phyloP scores from a whole-genome alignment of 345 rosid species.

The Streptanthus diversifolius region DNA sequence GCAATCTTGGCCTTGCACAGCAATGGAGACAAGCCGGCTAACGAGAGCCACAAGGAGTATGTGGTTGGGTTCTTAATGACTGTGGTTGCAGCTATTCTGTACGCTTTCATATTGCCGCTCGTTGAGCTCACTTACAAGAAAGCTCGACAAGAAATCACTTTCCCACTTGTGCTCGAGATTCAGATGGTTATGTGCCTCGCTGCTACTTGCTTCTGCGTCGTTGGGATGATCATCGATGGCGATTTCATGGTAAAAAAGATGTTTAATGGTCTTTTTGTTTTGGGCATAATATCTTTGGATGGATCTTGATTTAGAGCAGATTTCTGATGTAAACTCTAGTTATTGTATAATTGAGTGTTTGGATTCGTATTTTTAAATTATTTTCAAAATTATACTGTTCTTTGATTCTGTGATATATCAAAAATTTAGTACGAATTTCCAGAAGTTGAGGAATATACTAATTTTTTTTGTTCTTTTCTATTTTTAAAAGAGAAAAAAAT shows the following conservation, averaged over 20 bases:
- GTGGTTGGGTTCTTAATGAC: slow-evolving; percentile 55
- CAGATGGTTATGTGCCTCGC: slow-evolving; percentile 55
- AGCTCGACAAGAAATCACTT: slow-evolving; percentile 50
- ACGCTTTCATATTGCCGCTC: slow-evolving; percentile 62
- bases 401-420: not conserved
- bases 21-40: slow-evolving; percentile 43
- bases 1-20: slow-evolving; percentile 53
- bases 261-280: not conserved
- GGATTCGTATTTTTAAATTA: not conserved
- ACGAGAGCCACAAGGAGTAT: slow-evolving; percentile 46
- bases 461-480: not conserved
- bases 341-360: not conserved
- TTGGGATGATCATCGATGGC: slow-evolving; percentile 56
- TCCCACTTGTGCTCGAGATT: slow-evolving; percentile 61
- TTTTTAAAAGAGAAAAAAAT: not conserved
- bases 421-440: not conserved
- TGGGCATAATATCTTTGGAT: not conserved
- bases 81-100: slow-evolving; percentile 47
- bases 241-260: slow-evolving; percentile 52
- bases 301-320: not conserved
- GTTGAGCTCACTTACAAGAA: slow-evolving; percentile 62
- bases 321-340: not conserved
- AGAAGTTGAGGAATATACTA: not conserved
- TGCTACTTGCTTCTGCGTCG: slow-evolving; percentile 51
- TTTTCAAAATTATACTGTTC: not conserved